phyloP scores from a whole-genome alignment of 2,329 filamentous ascomycete species.

The Neocucurbitaria cava region DNA sequence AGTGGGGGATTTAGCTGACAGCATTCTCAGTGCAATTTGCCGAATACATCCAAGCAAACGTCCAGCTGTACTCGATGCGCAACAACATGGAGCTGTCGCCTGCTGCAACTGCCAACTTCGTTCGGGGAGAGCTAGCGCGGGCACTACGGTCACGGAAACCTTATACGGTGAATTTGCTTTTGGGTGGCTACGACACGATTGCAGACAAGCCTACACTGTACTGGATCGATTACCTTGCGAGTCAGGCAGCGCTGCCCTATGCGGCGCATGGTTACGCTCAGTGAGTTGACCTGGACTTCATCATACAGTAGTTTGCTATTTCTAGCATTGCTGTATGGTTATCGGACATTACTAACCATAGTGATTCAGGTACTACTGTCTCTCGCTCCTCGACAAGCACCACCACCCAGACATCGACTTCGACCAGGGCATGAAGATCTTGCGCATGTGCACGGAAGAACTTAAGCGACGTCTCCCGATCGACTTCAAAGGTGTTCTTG shows the following conservation, averaged over 20 bases:
- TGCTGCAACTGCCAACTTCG: conserved; percentile 87
- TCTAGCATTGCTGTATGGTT: not conserved
- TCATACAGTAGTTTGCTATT: not conserved
- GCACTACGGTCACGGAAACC: conserved; percentile 91
- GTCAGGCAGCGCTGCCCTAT: conserved; percentile 86
- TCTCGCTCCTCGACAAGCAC: conserved; percentile 97
- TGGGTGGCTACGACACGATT: conserved; percentile 92
- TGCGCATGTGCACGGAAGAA: conserved; percentile 96
- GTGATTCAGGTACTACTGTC: conserved; percentile 82
- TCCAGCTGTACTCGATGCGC: conserved; percentile 98
- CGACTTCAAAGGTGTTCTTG: conserved; percentile 95
- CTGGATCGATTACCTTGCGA: conserved; percentile 97
- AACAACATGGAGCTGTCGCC: conserved; percentile 93
- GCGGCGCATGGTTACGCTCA: conserved; percentile 98
- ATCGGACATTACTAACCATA: conserved; percentile 3
- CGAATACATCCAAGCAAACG: conserved; percentile 98
- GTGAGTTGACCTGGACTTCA: conserved; percentile 58
- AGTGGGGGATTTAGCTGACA: conserved; percentile 10
- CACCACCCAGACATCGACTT: conserved; percentile 93
- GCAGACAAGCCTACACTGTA: conserved; percentile 89
- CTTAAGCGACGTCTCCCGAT: conserved; percentile 95
- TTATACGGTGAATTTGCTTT: conserved; percentile 94
- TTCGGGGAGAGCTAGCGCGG: conserved; percentile 89
- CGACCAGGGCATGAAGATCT: conserved; percentile 87
- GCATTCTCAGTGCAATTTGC: conserved; percentile 84